Conservation (phyloP, 192 early-diverging fungal genomes). For the Tieghemiomyces parasiticus region DNA sequence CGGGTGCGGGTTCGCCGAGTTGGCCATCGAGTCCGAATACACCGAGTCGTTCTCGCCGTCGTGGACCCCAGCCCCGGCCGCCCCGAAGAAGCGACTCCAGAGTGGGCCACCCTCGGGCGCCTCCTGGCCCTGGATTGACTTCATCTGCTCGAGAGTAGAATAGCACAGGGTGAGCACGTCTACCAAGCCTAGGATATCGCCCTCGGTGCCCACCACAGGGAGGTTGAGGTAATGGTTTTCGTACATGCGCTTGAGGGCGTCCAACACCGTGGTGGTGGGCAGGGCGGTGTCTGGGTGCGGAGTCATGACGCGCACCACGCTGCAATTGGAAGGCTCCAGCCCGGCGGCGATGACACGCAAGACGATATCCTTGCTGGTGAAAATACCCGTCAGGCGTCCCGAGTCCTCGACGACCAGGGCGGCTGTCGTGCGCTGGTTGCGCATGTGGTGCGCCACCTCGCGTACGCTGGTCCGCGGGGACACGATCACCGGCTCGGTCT, state of each 20-base stretch:
- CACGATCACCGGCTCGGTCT: slow-evolving; percentile 41
- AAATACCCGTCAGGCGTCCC: slow-evolving; percentile 69
- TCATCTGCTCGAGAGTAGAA: slow-evolving; percentile 67
- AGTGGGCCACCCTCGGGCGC: slow-evolving; percentile 44
- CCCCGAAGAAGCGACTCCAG: slow-evolving; percentile 65
- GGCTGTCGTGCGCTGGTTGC: slow-evolving; percentile 52
- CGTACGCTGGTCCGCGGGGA: slow-evolving; percentile 45
- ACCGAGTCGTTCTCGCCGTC: slow-evolving; percentile 49
- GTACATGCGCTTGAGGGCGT: slow-evolving; percentile 75
- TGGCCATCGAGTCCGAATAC: slow-evolving; percentile 39
- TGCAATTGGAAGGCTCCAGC: slow-evolving; percentile 74
- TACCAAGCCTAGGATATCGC: slow-evolving; percentile 58
- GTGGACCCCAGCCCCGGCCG: slow-evolving; percentile 30
- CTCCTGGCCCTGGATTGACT: slow-evolving; percentile 28
- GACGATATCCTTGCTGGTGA: slow-evolving; percentile 83
- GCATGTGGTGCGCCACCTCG: slow-evolving; percentile 64
- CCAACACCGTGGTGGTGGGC: slow-evolving; percentile 55
- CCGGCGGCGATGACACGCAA: slow-evolving; percentile 78
- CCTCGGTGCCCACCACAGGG: slow-evolving; percentile 56
- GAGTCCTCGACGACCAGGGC: slow-evolving; percentile 54
- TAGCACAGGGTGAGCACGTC: slow-evolving; percentile 76
- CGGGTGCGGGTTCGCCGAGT: no score
- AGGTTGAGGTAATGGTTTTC: slow-evolving; percentile 76
- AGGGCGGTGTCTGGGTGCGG: slow-evolving; percentile 71
- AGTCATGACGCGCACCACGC: slow-evolving; percentile 95